Conservation (phyloP, 495 filamentous ascomycete genomes). For the Amniculicola lignicola region DNA sequence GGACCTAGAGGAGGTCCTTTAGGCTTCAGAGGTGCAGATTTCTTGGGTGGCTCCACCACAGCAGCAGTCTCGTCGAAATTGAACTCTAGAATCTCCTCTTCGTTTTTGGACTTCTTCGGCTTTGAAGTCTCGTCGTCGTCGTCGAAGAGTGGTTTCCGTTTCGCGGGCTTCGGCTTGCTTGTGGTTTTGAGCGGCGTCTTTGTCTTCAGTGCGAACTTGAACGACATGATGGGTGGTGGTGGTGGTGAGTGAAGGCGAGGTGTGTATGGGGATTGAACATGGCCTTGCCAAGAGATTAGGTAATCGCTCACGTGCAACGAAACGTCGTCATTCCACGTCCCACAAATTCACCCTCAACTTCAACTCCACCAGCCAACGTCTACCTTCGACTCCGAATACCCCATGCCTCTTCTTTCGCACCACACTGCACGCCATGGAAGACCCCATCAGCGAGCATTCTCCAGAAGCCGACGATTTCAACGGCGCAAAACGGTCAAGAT, state of each 20-base stretch:
- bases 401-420: neutral
- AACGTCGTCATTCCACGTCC: too few species aligned
- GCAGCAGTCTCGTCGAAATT: conserved; percentile 33
- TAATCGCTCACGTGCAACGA: too few species aligned
- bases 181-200: conserved; percentile 3
- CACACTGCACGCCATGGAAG: conserved; percentile 16
- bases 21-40: conserved; percentile 30
- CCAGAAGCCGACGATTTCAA: conserved; percentile 27
- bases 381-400: too few species aligned
- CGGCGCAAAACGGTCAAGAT: conserved; percentile 45
- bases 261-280: too few species aligned
- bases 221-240: conserved; percentile 34
- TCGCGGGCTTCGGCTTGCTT: conserved; percentile 37
- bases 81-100: conserved; percentile 36
- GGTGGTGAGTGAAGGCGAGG: neutral
- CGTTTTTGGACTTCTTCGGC: conserved; percentile 9
- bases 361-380: neutral
- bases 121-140: conserved; percentile 49
- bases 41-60: conserved; percentile 6
- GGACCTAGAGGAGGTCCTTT: conserved; percentile 18
- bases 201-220: conserved; percentile 41
- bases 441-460: neutral
- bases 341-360: neutral
- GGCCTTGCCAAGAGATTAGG: too few species aligned
- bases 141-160: conserved; percentile 52